A percentile compares a stretch with the other conserved stretches of the same genome.
Evolutionary conservation across 2,329 filamentous ascomycete species (phyloP).

Genomic region (Nectriaceae sp.): DNA sequence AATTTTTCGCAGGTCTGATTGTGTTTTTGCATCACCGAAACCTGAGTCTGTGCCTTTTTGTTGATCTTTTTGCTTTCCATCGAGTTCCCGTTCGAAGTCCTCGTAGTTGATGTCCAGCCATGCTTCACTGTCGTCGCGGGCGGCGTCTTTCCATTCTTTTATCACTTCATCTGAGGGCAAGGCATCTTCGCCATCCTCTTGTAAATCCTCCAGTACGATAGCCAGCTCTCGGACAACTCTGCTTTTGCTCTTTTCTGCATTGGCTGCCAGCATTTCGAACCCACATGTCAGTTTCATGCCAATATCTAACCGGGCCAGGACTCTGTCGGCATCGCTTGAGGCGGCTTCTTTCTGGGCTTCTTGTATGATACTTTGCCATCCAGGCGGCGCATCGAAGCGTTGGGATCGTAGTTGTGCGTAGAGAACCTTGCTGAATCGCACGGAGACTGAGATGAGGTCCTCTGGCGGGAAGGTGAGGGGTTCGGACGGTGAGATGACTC

Average conservation of each 20-base stretch:
- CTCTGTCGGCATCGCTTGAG: constrained; percentile 16
- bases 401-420: constrained; percentile 92
- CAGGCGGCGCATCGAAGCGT: constrained; percentile 67
- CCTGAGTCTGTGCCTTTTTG: constrained; percentile 40
- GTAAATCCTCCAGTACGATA: constrained; percentile 73
- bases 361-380: constrained; percentile 43
- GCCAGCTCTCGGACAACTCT: constrained; percentile 73
- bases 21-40: constrained; percentile 67
- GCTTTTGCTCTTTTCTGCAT: constrained; percentile 68
- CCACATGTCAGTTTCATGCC: constrained; percentile 91
- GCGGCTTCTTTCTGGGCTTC: constrained; percentile 18
- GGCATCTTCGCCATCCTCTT: constrained; percentile 64
- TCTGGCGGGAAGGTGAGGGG: constrained; percentile 68
- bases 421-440: constrained; percentile 83
- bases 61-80: constrained; percentile 44
- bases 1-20: constrained; percentile 83
- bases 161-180: constrained; percentile 79
- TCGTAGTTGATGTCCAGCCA: constrained; percentile 93
- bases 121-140: constrained; percentile 76
- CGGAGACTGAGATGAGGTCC: constrained; percentile 78
- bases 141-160: constrained; percentile 60
- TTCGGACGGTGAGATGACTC: constrained; percentile 58
- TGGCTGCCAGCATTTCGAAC: constrained; percentile 81
- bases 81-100: constrained; percentile 83
- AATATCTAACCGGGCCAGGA: constrained; percentile 53